These are phyloP conservation scores for Rhizopus arrhizus DNA, from an alignment of 371 early-diverging fungal genomes.

Conservation along the genomic window DNA sequence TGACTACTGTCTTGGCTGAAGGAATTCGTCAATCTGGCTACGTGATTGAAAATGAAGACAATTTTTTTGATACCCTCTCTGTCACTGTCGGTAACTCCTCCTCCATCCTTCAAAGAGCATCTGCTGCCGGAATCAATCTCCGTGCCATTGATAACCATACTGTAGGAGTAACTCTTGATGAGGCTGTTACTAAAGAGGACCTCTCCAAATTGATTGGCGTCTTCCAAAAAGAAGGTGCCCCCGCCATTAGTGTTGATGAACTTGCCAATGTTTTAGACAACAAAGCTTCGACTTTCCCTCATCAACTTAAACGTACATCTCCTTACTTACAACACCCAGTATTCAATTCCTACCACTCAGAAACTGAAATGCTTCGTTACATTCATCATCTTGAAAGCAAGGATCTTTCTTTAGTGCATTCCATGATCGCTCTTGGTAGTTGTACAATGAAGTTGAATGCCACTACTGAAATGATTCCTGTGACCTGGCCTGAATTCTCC, in stretches of 20 bases:
- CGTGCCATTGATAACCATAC: slow-evolving; percentile 75
- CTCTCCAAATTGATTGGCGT: slow-evolving; percentile 72
- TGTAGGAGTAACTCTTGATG: slow-evolving; percentile 89
- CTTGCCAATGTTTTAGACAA: slow-evolving; percentile 45
- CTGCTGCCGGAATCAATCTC: slow-evolving; percentile 82
- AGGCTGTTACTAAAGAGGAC: slow-evolving; percentile 84
- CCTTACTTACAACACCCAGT: slow-evolving; percentile 83
- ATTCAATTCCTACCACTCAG: slow-evolving; percentile 95
- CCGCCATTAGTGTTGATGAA: slow-evolving; percentile 48
- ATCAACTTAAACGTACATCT: slow-evolving; percentile 72
- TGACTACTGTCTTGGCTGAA: slow-evolving; percentile 82
- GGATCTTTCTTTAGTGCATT: slow-evolving; percentile 93
- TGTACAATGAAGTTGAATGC: slow-evolving; percentile 99
- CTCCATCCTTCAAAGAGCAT: slow-evolving; percentile 71
- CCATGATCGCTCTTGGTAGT: slow-evolving; percentile 97
- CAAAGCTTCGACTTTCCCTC: slow-evolving; percentile 59
- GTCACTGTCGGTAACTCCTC: slow-evolving; percentile 69
- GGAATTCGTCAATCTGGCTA: slow-evolving; percentile 74
- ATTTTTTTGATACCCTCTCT: slow-evolving; percentile 92
- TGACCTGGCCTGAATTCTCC: slow-evolving; percentile 95
- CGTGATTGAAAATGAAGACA: slow-evolving; percentile 71
- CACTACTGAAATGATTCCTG: slow-evolving; percentile 96
- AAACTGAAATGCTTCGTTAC: slow-evolving; percentile 98
- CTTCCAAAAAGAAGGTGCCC: slow-evolving; percentile 65
- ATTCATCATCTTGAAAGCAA: slow-evolving; percentile 90